A percentile compares a stretch with the other conserved stretches of the same genome.
Evolutionary conservation across 2,329 filamentous ascomycete genomes (phyloP).

Genomic region (Pestalotiopsis fici): DNA sequence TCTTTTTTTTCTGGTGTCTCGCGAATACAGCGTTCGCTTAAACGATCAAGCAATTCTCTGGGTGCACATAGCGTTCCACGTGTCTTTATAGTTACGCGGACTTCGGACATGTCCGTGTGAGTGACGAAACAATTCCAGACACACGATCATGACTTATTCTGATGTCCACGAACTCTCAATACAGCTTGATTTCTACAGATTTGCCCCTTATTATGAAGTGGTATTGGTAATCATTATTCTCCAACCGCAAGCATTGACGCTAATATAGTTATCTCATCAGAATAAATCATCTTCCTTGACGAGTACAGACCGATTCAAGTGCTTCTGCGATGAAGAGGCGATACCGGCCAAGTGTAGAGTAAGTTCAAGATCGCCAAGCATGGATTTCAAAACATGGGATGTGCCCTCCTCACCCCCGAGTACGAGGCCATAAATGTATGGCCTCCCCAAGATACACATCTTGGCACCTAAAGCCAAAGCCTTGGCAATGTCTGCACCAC

Average conservation of each 20-base stretch:
- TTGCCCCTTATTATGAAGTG: background rate
- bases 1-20: background rate
- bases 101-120: background rate
- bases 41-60: background rate
- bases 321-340: slow-evolving; percentile 14
- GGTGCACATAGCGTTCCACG: background rate
- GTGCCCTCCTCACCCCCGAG: slow-evolving; percentile 27
- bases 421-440: slow-evolving; percentile 51
- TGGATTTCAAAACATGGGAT: slow-evolving; percentile 24
- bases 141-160: background rate
- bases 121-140: background rate
- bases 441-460: slow-evolving; percentile 58
- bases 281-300: slow-evolving; percentile 23
- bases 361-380: slow-evolving; percentile 26
- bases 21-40: background rate
- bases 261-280: background rate
- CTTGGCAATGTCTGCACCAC: slow-evolving; percentile 62
- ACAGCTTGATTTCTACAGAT: background rate
- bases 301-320: slow-evolving; percentile 19
- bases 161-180: too few relatives aligned
- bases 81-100: background rate
- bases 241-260: background rate
- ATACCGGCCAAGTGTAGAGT: slow-evolving; percentile 28
- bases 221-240: background rate
- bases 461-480: slow-evolving; percentile 58